Evolutionary conservation across 768 basidiomycete genomes (phyloP).

Genomic region (Pleurotus citrinopileatus): DNA sequence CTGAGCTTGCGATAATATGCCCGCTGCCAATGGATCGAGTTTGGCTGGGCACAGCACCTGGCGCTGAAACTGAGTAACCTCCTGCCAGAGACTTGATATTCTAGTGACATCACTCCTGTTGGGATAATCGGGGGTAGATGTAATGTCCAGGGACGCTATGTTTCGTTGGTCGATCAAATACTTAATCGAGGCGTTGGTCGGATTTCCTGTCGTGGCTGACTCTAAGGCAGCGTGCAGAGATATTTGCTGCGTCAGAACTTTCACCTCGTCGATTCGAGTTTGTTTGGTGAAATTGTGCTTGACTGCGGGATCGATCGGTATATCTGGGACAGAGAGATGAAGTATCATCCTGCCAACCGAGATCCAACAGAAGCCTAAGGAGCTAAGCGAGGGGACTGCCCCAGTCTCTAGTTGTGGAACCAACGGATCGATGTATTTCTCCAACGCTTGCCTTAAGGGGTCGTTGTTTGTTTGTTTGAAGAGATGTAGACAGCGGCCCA

Average conservation of each 20-base stretch:
- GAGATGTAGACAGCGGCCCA: conserved; percentile 23
- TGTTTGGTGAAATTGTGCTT: conserved; percentile 45
- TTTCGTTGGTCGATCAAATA: conserved; percentile 39
- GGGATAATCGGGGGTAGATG: conserved; percentile 25
- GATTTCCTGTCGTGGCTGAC: conserved; percentile 51
- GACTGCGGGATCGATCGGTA: conserved; percentile 84
- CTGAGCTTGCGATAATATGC: conserved; percentile 32
- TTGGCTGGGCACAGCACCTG: conserved; percentile 51
- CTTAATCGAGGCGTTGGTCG: conserved; percentile 42
- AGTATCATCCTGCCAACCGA: conserved; percentile 57
- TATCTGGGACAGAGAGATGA: conserved; percentile 75
- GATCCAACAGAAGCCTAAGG: conserved; percentile 49
- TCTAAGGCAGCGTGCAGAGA: conserved; percentile 57
- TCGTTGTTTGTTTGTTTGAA: conserved; percentile 29
- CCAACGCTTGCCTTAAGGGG: conserved; percentile 29
- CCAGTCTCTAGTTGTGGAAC: conserved; percentile 14
- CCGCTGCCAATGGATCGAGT: conserved; percentile 42
- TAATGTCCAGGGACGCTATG: conserved; percentile 25
- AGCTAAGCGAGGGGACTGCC: conserved; percentile 12
- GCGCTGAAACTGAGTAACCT: conserved; percentile 70
- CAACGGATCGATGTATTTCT: conserved; percentile 24
- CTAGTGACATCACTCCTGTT: conserved; percentile 38
- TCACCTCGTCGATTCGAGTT: conserved; percentile 41
- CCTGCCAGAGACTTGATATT: conserved; percentile 68
- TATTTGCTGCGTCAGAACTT: conserved; percentile 44